Conservation (phyloP, 768 basidiomycete genomes). For the Cyclocybe aegerita region DNA sequence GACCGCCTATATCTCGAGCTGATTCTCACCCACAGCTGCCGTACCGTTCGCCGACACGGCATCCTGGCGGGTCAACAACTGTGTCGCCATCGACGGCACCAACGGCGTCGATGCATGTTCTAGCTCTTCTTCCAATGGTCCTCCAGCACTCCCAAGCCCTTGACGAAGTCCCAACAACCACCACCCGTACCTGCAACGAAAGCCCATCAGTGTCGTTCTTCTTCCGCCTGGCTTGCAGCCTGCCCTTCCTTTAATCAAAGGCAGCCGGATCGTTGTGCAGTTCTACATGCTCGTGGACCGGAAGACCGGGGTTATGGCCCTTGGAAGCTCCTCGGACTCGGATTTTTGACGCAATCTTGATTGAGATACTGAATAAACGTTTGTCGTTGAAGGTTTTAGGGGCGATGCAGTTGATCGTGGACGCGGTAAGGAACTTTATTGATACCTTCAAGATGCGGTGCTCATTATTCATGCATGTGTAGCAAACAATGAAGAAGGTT, state of each 20-base stretch:
- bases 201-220: slow-evolving; percentile 41
- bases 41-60: slow-evolving; percentile 55
- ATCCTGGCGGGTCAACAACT: slow-evolving; percentile 53
- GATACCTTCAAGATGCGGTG: neutral
- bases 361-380: slow-evolving; percentile 46
- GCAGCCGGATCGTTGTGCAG: slow-evolving; percentile 49
- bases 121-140: neutral
- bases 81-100: slow-evolving; percentile 46
- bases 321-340: slow-evolving; percentile 56
- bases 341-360: slow-evolving; percentile 39
- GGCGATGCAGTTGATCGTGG: slow-evolving; percentile 55
- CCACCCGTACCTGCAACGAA: slow-evolving; percentile 41
- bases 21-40: slow-evolving; percentile 40
- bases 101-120: slow-evolving; percentile 45
- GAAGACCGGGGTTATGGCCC: slow-evolving; percentile 56
- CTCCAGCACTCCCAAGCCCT: slow-evolving; percentile 18
- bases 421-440: slow-evolving; percentile 42
- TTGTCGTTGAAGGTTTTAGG: slow-evolving; percentile 48
- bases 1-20: neutral
- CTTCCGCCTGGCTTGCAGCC: slow-evolving; percentile 42
- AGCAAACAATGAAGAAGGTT: slow-evolving; percentile 51
- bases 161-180: slow-evolving; percentile 40
- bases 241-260: slow-evolving; percentile 33
- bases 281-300: slow-evolving; percentile 54
- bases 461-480: neutral